A percentile compares a stretch with the other conserved stretches of the same genome.
phyloP scores from a whole-genome alignment of 139 green algal species.

The Closterium sp. region DNA sequence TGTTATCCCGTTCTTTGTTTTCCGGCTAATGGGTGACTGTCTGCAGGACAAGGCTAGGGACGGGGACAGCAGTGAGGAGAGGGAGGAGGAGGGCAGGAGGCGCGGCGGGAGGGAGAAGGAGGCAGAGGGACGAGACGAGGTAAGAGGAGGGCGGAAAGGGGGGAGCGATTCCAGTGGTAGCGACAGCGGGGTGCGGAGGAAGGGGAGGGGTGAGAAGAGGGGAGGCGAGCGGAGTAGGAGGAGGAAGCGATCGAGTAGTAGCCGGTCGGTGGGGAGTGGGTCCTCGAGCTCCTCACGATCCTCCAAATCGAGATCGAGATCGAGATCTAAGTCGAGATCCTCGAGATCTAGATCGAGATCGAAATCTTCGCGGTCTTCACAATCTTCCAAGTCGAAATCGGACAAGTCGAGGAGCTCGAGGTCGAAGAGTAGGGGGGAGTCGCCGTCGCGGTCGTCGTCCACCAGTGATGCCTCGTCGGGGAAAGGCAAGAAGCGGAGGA shows the following conservation, averaged over 20 bases:
- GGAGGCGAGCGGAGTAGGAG: not conserved
- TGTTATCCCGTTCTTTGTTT: not conserved
- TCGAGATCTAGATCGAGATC: not conserved
- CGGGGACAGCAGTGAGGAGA: not conserved
- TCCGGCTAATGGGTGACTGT: not conserved
- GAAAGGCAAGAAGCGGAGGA: not conserved
- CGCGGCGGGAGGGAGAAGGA: not conserved
- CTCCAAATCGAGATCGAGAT: not conserved
- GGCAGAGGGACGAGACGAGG: not conserved
- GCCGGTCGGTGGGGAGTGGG: not conserved
- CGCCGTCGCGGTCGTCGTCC: not conserved
- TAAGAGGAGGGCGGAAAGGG: not conserved
- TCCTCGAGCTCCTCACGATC: not conserved
- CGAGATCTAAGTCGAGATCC: not conserved
- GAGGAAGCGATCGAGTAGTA: not conserved
- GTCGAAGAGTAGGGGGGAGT: not conserved
- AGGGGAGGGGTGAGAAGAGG: not conserved
- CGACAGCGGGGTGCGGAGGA: not conserved
- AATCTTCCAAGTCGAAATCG: not conserved
- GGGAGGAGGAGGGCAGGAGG: not conserved
- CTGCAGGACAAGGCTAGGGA: not conserved
- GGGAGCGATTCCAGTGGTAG: not conserved
- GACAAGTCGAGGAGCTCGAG: not conserved
- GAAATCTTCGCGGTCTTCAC: not conserved
- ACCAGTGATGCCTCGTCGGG: not conserved